Evolutionary conservation across 345 rosid species (phyloP).

Genomic region (Gossypium longicalyx): DNA sequence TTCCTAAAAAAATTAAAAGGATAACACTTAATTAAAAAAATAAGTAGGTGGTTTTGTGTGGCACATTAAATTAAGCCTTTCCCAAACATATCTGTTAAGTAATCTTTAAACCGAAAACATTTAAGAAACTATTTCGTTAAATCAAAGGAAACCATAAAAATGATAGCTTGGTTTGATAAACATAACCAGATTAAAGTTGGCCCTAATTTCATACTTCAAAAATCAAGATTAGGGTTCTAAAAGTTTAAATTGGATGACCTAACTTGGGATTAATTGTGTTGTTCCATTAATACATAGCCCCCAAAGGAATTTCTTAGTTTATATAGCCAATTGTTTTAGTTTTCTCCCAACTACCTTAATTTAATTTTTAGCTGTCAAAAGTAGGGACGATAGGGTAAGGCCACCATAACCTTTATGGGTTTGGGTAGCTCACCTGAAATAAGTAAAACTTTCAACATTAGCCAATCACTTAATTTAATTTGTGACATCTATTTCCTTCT

Average conservation of each 20-base stretch:
- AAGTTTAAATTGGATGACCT: background rate
- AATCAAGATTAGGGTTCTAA: background rate
- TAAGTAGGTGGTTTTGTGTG: too few species aligned
- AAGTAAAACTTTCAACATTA: background rate
- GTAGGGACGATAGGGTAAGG: slow-evolving; percentile 17
- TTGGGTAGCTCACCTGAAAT: slow-evolving; percentile 44
- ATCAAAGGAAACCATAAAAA: background rate
- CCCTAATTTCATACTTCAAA: background rate
- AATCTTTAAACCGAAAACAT: background rate
- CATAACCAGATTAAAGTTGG: background rate
- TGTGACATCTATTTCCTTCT: background rate
- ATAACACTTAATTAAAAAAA: too few species aligned
- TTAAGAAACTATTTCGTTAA: background rate
- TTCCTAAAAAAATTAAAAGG: too few species aligned
- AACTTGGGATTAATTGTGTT: background rate
- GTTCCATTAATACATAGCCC: background rate
- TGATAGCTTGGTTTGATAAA: background rate
- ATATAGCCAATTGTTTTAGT: background rate
- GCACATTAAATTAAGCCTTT: too few species aligned
- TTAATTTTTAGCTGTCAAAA: slow-evolving; percentile 17
- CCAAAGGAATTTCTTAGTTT: background rate
- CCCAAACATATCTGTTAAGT: background rate
- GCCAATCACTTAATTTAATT: background rate
- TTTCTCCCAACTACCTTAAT: slow-evolving; percentile 11
- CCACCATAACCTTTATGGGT: slow-evolving; percentile 22